These are phyloP conservation scores for Sinapis alba DNA, from an alignment of 441 rosid species.

Conservation along the genomic window DNA sequence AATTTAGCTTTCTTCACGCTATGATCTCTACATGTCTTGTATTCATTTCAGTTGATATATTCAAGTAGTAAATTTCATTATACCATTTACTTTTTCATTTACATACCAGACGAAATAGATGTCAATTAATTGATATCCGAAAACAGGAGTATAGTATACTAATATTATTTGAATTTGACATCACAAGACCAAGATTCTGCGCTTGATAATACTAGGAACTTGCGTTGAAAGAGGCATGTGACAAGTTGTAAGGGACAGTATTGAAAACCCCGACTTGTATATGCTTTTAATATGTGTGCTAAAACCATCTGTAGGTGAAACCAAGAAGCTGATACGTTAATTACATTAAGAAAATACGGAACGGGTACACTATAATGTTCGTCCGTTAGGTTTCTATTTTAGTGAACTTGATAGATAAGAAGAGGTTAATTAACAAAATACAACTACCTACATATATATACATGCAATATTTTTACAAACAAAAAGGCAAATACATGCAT, in stretches of 20 bases:
- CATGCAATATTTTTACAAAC: background rate
- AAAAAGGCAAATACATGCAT: background rate
- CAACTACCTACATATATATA: background rate
- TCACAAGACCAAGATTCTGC: slow-evolving; percentile 29
- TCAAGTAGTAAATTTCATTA: background rate
- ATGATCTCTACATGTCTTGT: background rate
- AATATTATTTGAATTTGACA: slow-evolving; percentile 2
- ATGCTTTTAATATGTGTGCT: background rate
- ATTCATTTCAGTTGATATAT: background rate
- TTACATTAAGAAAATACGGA: background rate
- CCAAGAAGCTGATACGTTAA: background rate
- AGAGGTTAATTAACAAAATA: background rate
- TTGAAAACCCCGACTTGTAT: slow-evolving; percentile 13
- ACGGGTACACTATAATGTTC: background rate
- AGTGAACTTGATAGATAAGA: background rate
- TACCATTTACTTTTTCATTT: background rate
- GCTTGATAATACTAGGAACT: slow-evolving; percentile 30
- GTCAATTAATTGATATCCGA: background rate
- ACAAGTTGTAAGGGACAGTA: slow-evolving; percentile 21
- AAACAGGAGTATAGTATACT: background rate
- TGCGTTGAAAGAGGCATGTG: slow-evolving; percentile 27
- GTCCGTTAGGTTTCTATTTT: slow-evolving; percentile 5
- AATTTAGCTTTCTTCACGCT: slow-evolving; percentile 30
- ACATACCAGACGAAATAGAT: background rate
- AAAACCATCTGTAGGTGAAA: background rate